A percentile compares a stretch with the other conserved stretches of the same genome.
phyloP scores from a whole-genome alignment of 208 protist genomes.

The Acanthamoeba healyi region DNA sequence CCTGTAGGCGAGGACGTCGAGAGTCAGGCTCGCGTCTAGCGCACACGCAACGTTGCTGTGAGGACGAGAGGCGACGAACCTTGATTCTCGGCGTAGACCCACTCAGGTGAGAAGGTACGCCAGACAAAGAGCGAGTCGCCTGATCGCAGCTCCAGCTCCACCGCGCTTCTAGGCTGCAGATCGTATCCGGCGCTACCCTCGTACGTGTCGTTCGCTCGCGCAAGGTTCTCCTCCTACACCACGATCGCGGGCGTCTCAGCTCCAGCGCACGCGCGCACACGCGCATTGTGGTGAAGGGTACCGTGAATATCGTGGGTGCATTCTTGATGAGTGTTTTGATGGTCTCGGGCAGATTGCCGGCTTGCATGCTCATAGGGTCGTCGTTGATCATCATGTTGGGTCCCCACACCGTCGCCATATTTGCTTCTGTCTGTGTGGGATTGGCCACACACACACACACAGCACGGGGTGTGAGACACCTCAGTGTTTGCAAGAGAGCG shows the following conservation, averaged over 20 bases:
- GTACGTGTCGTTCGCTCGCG: slow-evolving; percentile 19
- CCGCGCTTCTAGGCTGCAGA: slow-evolving; percentile 16
- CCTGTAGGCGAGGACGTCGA: not conserved
- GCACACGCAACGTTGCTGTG: not conserved
- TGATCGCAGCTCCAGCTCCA: slow-evolving; percentile 21
- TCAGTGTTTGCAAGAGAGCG: too few species aligned
- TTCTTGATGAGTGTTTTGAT: slow-evolving; percentile 54
- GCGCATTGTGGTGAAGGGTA: not conserved
- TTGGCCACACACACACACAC: too few species aligned
- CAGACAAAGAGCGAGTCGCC: slow-evolving; percentile 62
- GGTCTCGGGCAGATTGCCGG: not conserved
- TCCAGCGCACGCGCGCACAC: not conserved
- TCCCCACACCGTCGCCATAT: slow-evolving; percentile 73
- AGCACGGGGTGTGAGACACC: too few species aligned
- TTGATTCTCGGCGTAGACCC: slow-evolving; percentile 64
- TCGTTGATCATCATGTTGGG: slow-evolving; percentile 10
- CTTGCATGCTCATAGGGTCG: slow-evolving; percentile 70
- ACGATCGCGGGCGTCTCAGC: not conserved
- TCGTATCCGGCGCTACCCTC: slow-evolving; percentile 43
- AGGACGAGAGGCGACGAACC: not conserved
- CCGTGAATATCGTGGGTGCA: slow-evolving; percentile 56
- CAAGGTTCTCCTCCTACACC: slow-evolving; percentile 19
- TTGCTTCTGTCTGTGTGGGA: not conserved
- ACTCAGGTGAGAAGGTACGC: slow-evolving; percentile 43
- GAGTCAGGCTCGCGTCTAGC: not conserved